These are phyloP conservation scores for Mimosa bimucronata DNA, from an alignment of 306 rosid genomes.

Conservation along the genomic window DNA sequence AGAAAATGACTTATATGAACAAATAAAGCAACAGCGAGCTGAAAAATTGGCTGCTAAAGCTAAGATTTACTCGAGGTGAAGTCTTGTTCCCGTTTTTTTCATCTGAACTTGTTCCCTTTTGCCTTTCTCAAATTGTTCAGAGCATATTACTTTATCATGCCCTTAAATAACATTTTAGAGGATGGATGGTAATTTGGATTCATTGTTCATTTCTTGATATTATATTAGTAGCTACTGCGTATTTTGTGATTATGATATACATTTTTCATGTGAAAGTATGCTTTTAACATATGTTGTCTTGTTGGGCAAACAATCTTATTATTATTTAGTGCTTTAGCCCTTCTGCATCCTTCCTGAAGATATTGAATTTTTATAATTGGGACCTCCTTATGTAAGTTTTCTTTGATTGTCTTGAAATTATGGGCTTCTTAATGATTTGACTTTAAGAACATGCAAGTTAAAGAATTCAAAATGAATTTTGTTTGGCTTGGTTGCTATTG, in stretches of 20 bases:
- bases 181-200: background rate
- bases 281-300: background rate
- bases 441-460: too few relatives aligned
- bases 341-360: background rate
- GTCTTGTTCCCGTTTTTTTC: constrained; percentile 26
- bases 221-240: background rate
- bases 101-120: constrained; percentile 17
- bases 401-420: background rate
- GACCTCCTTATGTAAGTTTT: background rate
- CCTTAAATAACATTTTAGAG: background rate
- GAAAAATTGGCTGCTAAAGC: constrained; percentile 72
- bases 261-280: background rate
- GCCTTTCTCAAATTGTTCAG: background rate
- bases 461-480: background rate
- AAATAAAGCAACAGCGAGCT: constrained; percentile 57
- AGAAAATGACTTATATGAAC: constrained; percentile 70
- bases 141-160: background rate
- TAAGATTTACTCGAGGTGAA: constrained; percentile 59
- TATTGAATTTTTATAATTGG: background rate
- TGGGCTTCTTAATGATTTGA: background rate
- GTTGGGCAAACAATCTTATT: background rate
- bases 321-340: background rate
- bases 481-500: background rate
- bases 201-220: background rate
- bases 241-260: background rate